Evolutionary conservation across 2,329 filamentous ascomycete genomes (phyloP).

Genomic region (Hypoxylon sp.): DNA sequence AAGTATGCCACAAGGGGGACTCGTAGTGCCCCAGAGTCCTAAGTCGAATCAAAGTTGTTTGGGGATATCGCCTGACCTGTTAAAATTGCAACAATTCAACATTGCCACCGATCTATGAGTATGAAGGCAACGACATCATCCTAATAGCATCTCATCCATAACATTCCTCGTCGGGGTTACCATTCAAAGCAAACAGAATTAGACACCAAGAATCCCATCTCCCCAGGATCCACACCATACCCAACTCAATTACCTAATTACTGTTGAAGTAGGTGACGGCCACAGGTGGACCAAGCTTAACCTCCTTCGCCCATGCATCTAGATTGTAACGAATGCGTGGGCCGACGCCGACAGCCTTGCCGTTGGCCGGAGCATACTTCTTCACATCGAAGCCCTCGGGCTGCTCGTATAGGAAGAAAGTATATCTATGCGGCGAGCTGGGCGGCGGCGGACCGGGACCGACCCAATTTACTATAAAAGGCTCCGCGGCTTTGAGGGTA

Average conservation of each 20-base stretch:
- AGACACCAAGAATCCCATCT: neutral
- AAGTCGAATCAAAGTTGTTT: slow-evolving; percentile 2
- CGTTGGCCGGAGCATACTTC: slow-evolving; percentile 51
- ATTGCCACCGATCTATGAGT: slow-evolving; percentile 11
- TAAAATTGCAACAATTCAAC: slow-evolving; percentile 13
- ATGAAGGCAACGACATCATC: slow-evolving; percentile 15
- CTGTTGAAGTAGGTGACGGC: slow-evolving; percentile 58
- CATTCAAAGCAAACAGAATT: neutral
- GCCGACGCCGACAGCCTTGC: slow-evolving; percentile 55
- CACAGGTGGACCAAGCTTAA: slow-evolving; percentile 53
- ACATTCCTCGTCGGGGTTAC: neutral
- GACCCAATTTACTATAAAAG: slow-evolving; percentile 59
- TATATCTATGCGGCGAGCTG: slow-evolving; percentile 64
- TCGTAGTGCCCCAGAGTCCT: neutral
- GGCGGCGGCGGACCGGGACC: slow-evolving; percentile 63
- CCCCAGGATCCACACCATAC: neutral
- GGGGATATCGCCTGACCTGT: neutral
- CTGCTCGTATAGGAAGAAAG: slow-evolving; percentile 65
- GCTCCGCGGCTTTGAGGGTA: slow-evolving; percentile 22
- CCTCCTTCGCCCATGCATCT: slow-evolving; percentile 57
- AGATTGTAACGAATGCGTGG: slow-evolving; percentile 61
- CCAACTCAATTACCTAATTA: slow-evolving; percentile 40
- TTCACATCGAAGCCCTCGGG: slow-evolving; percentile 57
- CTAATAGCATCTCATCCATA: slow-evolving; percentile 5
- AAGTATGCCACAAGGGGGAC: slow-evolving; percentile 8